phyloP scores from a whole-genome alignment of 164 flowering plant species.

The Cinnamomum chago region DNA sequence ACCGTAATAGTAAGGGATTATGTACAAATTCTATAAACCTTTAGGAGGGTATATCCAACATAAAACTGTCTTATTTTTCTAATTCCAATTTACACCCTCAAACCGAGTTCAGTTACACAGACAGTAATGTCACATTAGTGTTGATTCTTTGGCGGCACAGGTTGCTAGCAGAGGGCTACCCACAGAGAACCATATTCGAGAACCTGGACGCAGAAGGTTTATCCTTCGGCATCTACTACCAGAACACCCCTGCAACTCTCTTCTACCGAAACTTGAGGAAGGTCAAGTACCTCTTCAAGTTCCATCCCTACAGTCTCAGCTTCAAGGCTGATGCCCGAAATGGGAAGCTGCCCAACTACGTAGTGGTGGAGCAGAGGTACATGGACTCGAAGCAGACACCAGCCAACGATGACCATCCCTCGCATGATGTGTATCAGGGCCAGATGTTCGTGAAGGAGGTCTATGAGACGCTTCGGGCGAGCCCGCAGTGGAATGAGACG shows the following conservation, averaged over 20 bases:
- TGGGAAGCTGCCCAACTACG: constrained; percentile 70
- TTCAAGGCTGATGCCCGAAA: constrained; percentile 52
- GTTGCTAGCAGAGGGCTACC: constrained; percentile 45
- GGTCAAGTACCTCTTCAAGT: constrained; percentile 50
- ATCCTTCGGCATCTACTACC: constrained; percentile 74
- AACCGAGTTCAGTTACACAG: constrained; percentile 33
- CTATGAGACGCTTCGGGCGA: constrained; percentile 73
- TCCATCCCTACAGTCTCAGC: constrained; percentile 36
- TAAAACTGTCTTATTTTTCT: not conserved
- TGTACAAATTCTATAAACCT: too few species aligned
- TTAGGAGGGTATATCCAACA: not conserved
- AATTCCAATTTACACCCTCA: too few species aligned
- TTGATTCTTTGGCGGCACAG: not conserved
- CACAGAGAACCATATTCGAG: constrained; percentile 77
- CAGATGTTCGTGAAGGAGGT: constrained; percentile 92
- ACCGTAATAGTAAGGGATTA: too few species aligned
- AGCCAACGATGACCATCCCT: constrained; percentile 94
- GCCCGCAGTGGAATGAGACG: constrained; percentile 95
- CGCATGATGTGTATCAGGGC: constrained; percentile 85
- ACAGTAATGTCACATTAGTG: too few species aligned
- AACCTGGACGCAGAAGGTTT: constrained; percentile 49
- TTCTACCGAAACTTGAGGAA: constrained; percentile 74
- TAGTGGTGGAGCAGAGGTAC: constrained; percentile 88
- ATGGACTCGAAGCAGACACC: constrained; percentile 48
- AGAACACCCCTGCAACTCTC: constrained; percentile 65